Base-by-base conservation (phyloP, 1,284 basidiomycete species). In the Somion occarium region DNA sequence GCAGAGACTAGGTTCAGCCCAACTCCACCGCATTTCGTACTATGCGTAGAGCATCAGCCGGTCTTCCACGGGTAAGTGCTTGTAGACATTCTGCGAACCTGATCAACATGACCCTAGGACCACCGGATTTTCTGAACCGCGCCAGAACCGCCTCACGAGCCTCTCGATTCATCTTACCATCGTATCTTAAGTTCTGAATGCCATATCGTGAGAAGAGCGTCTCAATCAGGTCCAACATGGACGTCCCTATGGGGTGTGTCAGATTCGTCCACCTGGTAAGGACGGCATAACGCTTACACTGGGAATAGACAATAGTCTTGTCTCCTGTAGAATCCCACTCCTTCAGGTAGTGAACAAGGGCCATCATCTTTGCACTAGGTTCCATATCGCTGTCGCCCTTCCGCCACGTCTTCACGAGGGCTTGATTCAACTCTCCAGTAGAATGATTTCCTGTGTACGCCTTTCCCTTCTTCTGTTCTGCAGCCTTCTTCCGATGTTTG, bases 241-340 rank as follows among this genome's bases (percentile, higher is more conserved):
- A 82, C 0, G 84, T 87, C 84, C 84, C 83, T 86, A 53, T 24
- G 51, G n/a, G 39, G 13, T 19, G 12, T n/a, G 15, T 23, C 13
- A 54, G 51, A 46, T 19, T 20, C 22, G n/a, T 27, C 12, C 25
- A 37, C 9, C 20, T 5, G 18, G 20, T 15, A 12, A 12, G 38
- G 19, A 22, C 3, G 43, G 11, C 15, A 7, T 11, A 7, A 18
- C 2, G 64, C 79, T 49, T 53, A 84, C 83, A 87, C 63, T 87
- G 84, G 5, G 83, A 85, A 64, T 82, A 87, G 37, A 76, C 73
- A 38, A 86, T 86, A 2, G 78, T 79, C 71, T 86, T 86, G 63
- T 87, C 84, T 0, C 81, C 82, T 2, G 70, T 72, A 4, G 59
- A 56, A n/a, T 82, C 80, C 78, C 80, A 84, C 57, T 82, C 71